Percentiles rank a stretch among this genome's conserved stretches.
Evolutionary conservation across 441 rosid genomes (phyloP).

Genomic region (Hura crepitans): DNA sequence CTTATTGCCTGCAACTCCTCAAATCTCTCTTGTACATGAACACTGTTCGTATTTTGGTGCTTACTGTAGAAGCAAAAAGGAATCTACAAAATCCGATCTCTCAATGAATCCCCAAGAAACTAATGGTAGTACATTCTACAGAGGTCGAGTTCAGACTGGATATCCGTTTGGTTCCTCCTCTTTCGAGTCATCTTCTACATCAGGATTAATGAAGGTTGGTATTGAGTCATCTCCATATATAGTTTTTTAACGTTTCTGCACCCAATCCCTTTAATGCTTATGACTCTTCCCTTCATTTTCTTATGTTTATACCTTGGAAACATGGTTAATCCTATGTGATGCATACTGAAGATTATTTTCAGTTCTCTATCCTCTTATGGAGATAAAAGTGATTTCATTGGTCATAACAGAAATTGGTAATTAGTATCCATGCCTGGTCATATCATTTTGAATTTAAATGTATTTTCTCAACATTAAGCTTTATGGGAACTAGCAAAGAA

Average conservation of each 20-base stretch:
- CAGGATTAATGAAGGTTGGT: conserved; percentile 78
- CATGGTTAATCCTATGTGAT: background rate
- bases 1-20: conserved; percentile 79
- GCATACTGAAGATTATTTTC: background rate
- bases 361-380: background rate
- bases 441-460: background rate
- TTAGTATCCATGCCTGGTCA: background rate
- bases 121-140: conserved; percentile 38
- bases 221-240: background rate
- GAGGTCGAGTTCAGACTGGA: conserved; percentile 28
- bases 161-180: conserved; percentile 34
- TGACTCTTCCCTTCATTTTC: background rate
- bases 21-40: conserved; percentile 74
- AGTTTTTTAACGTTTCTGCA: background rate
- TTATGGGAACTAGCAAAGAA: background rate
- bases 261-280: background rate
- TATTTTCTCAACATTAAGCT: background rate
- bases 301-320: too few relatives aligned
- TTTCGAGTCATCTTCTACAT: conserved; percentile 43
- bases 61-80: conserved; percentile 50
- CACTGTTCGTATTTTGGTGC: conserved; percentile 88
- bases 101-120: conserved; percentile 38
- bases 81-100: conserved; percentile 32
- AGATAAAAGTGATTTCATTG: background rate
- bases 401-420: background rate